Percentiles rank a stretch among this genome's conserved stretches.
Evolutionary conservation across 495 filamentous ascomycete genomes (phyloP).

Genomic region (Lasiosphaeriaceae sp.): DNA sequence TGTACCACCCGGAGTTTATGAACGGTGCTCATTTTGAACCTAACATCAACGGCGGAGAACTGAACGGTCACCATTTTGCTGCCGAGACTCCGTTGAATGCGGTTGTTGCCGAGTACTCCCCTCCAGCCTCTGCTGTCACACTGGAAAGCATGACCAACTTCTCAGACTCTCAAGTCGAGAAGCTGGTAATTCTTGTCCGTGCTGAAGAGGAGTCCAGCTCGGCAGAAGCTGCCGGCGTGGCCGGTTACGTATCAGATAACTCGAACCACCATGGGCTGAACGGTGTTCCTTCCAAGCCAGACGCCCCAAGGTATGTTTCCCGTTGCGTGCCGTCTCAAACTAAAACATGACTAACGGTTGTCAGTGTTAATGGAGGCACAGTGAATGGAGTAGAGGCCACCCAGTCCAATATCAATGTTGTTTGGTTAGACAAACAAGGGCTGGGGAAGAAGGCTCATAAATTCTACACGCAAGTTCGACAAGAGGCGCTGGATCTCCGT

Average conservation of each 20-base stretch:
- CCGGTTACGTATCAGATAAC: slow-evolving; percentile 14
- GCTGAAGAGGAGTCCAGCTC: slow-evolving; percentile 13
- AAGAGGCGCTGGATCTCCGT: slow-evolving; percentile 56
- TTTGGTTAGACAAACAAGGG: slow-evolving; percentile 15
- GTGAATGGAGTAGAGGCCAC: background rate
- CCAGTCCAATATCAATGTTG: background rate
- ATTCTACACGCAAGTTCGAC: slow-evolving; percentile 52
- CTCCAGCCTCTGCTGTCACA: slow-evolving; percentile 45
- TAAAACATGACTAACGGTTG: background rate
- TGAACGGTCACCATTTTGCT: slow-evolving; percentile 38
- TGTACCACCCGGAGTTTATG: slow-evolving; percentile 23
- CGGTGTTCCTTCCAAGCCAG: background rate
- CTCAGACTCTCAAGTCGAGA: slow-evolving; percentile 53
- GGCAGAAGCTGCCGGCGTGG: slow-evolving; percentile 12
- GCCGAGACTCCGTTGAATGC: slow-evolving; percentile 64
- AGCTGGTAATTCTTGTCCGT: slow-evolving; percentile 20
- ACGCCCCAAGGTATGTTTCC: slow-evolving; percentile 6
- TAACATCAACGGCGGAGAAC: slow-evolving; percentile 37
- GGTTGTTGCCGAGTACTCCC: slow-evolving; percentile 72
- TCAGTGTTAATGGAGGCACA: slow-evolving; percentile 10
- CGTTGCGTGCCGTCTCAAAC: background rate
- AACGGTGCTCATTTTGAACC: slow-evolving; percentile 34
- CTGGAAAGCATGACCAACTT: slow-evolving; percentile 45
- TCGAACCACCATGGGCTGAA: background rate
- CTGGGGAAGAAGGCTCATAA: slow-evolving; percentile 39